Conservation (phyloP, 164 flowering plant genomes). For the Malania oleifera region DNA sequence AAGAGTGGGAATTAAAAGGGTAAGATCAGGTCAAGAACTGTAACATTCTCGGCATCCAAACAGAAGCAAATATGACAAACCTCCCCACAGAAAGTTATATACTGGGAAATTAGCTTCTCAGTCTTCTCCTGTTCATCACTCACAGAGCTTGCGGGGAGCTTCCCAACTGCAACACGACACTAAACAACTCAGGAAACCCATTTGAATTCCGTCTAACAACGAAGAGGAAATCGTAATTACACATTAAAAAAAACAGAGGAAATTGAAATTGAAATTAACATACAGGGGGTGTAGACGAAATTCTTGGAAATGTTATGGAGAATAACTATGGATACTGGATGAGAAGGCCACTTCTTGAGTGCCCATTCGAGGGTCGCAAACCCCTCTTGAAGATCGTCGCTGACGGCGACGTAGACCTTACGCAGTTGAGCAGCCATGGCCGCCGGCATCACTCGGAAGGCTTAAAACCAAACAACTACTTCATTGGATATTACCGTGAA, state of each 20-base stretch:
- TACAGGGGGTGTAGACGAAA: slow-evolving; percentile 26
- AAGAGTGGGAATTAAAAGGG: neutral
- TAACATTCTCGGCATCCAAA: neutral
- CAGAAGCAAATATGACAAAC: slow-evolving; percentile 18
- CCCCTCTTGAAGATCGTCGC: slow-evolving; percentile 50
- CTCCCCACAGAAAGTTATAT: slow-evolving; percentile 52
- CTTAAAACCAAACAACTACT: no score
- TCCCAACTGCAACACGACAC: slow-evolving; percentile 43
- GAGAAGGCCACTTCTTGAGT: slow-evolving; percentile 38
- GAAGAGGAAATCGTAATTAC: neutral
- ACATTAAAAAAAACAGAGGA: neutral
- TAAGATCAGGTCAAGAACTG: neutral
- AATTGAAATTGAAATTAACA: slow-evolving; percentile 20
- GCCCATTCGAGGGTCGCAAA: slow-evolving; percentile 53
- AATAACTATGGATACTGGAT: slow-evolving; percentile 39
- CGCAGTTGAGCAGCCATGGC: slow-evolving; percentile 21
- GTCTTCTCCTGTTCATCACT: slow-evolving; percentile 52
- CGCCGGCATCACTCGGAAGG: no score
- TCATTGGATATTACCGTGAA: no score
- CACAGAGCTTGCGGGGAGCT: slow-evolving; percentile 55
- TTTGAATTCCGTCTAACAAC: neutral
- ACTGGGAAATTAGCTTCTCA: slow-evolving; percentile 39
- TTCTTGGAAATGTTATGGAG: slow-evolving; percentile 26
- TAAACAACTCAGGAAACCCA: neutral
- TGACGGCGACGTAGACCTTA: slow-evolving; percentile 55